Evolutionary conservation across 345 rosid genomes (phyloP).

Genomic region (Arabis hirsuta): DNA sequence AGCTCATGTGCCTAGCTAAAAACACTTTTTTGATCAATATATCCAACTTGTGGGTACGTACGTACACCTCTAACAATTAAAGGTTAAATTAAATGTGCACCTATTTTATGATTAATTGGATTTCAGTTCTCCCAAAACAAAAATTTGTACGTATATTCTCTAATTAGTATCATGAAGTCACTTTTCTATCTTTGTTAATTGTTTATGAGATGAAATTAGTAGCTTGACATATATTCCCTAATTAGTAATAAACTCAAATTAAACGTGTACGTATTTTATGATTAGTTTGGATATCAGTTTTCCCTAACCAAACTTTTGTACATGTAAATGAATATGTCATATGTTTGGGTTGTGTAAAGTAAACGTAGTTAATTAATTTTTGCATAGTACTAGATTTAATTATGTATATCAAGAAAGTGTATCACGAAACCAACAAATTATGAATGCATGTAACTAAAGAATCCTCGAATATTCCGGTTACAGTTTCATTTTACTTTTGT

Average conservation of each 20-base stretch:
- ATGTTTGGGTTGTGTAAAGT: constrained; percentile 4
- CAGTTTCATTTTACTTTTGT: constrained; percentile 23
- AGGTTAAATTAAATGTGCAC: too few species aligned
- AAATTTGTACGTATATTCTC: too few species aligned
- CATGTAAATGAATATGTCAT: constrained; percentile 10
- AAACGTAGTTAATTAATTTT: not conserved
- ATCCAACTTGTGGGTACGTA: too few species aligned
- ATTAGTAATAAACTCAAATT: not conserved
- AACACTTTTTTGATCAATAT: too few species aligned
- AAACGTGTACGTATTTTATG: not conserved
- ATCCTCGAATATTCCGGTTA: constrained; percentile 33
- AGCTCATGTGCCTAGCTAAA: too few species aligned
- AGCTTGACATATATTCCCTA: too few species aligned
- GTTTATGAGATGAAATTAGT: too few species aligned
- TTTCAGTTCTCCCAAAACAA: too few species aligned
- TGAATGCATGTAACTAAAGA: constrained; percentile 20
- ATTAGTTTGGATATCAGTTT: not conserved
- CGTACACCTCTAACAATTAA: too few species aligned
- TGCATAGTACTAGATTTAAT: not conserved
- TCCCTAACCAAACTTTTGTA: not conserved
- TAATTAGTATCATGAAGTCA: too few species aligned
- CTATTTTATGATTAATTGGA: too few species aligned
- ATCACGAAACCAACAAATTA: constrained; percentile 28
- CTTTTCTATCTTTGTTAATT: too few species aligned
- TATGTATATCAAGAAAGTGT: constrained; percentile 19